Evolutionary conservation across 2,329 filamentous ascomycete species (phyloP).

Genomic region (Juglanconis sp.): DNA sequence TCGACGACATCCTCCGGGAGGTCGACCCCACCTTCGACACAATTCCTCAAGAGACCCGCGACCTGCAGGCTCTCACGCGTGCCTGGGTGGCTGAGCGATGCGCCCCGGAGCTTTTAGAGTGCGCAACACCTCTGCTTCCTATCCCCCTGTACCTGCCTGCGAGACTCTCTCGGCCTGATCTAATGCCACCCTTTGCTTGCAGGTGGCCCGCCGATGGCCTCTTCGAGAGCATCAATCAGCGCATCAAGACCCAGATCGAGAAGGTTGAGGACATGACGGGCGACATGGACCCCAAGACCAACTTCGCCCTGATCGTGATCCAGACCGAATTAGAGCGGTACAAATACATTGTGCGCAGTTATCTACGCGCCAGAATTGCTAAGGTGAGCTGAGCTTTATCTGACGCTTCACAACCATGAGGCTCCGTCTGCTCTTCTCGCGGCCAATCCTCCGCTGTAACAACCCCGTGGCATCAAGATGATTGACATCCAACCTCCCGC

Average conservation of each 20-base stretch:
- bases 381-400: conserved; percentile 59
- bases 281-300: conserved; percentile 83
- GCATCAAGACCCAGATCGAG: conserved; percentile 40
- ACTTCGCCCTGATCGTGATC: conserved; percentile 89
- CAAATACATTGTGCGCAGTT: conserved; percentile 84
- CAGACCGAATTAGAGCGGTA: conserved; percentile 95
- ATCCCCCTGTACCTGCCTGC: background rate
- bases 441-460: no score
- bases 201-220: conserved; percentile 68
- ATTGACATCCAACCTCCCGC: background rate
- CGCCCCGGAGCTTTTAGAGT: conserved; percentile 84
- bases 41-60: conserved; percentile 59
- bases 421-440: background rate
- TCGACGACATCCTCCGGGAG: conserved; percentile 75
- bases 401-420: background rate
- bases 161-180: background rate
- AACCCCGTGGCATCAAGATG: background rate
- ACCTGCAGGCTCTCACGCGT: conserved; percentile 85
- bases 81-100: conserved; percentile 91
- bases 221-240: conserved; percentile 76
- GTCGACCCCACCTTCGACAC: conserved; percentile 60
- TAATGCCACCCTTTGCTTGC: background rate
- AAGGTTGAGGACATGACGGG: conserved; percentile 60
- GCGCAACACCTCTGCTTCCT: conserved; percentile 28
- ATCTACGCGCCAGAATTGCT: conserved; percentile 78